Conservation (phyloP, 495 filamentous ascomycete genomes). For the Choiromyces venosus region DNA sequence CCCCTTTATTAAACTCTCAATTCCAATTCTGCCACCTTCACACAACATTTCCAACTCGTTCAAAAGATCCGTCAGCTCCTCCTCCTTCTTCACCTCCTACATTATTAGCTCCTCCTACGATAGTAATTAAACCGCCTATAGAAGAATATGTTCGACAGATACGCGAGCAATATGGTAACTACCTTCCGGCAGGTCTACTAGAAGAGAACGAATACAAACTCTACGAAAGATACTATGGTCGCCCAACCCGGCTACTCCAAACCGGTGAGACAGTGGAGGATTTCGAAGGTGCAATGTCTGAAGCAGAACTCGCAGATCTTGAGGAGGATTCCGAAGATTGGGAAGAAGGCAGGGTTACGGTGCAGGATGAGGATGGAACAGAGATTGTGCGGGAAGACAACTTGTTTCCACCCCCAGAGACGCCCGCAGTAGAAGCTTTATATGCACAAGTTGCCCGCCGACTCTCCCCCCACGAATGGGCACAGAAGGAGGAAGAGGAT, state of each 20-base stretch:
- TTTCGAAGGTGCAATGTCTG: too few species aligned
- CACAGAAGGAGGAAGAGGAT: constrained; percentile 35
- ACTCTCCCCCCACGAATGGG: constrained; percentile 12
- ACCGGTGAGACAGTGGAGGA: constrained; percentile 54
- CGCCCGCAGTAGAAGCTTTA: background rate
- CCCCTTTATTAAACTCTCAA: background rate
- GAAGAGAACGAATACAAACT: constrained; percentile 62
- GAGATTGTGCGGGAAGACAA: constrained; percentile 47
- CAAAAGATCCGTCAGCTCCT: background rate
- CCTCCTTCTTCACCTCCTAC: background rate
- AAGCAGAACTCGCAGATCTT: constrained; percentile 26
- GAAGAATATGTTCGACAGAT: constrained; percentile 65
- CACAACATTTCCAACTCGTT: background rate
- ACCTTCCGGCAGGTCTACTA: constrained; percentile 67
- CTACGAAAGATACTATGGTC: constrained; percentile 78
- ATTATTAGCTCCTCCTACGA: background rate
- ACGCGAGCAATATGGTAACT: constrained; percentile 68
- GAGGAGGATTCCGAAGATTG: constrained; percentile 38
- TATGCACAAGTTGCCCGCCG: background rate
- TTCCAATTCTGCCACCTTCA: background rate
- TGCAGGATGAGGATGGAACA: constrained; percentile 55
- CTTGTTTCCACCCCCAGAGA: background rate
- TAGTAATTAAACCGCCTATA: constrained; percentile 32
- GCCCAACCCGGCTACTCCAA: constrained; percentile 53
- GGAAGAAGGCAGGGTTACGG: constrained; percentile 46